phyloP scores from a whole-genome alignment of 2,329 filamentous ascomycete species.

The Botrytis pseudocinerea region DNA sequence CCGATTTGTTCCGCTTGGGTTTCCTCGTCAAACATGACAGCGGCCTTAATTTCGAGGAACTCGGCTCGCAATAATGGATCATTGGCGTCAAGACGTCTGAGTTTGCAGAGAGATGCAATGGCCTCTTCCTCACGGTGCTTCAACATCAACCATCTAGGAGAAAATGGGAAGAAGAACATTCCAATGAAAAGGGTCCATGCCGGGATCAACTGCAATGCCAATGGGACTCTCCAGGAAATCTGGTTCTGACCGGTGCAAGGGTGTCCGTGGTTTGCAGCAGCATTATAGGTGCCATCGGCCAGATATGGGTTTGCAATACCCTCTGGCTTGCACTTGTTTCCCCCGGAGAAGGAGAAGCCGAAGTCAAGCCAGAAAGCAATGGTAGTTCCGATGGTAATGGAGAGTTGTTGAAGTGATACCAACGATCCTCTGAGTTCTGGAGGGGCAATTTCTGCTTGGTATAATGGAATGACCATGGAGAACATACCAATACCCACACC shows the following conservation, averaged over 20 bases:
- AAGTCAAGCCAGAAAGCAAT: slow-evolving; percentile 59
- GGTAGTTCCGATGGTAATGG: slow-evolving; percentile 53
- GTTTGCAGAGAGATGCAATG: slow-evolving; percentile 46
- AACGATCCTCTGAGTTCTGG: slow-evolving; percentile 58
- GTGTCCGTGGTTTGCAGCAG: slow-evolving; percentile 54
- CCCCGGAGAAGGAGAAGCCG: slow-evolving; percentile 52
- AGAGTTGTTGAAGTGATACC: slow-evolving; percentile 61
- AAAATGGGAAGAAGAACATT: slow-evolving; percentile 56
- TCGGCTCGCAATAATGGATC: slow-evolving; percentile 57
- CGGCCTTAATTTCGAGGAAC: slow-evolving; percentile 54
- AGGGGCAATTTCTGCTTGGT: slow-evolving; percentile 60
- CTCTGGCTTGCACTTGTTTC: slow-evolving; percentile 42
- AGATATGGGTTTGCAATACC: slow-evolving; percentile 18
- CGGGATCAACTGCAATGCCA: slow-evolving; percentile 60
- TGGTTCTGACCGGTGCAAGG: slow-evolving; percentile 30
- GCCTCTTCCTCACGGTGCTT: slow-evolving; percentile 49
- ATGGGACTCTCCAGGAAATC: slow-evolving; percentile 60
- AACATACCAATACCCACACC: slow-evolving; percentile 54
- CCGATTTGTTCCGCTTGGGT: slow-evolving; percentile 40
- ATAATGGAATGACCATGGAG: slow-evolving; percentile 54
- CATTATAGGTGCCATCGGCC: slow-evolving; percentile 42
- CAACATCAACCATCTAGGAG: slow-evolving; percentile 50
- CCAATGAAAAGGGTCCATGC: slow-evolving; percentile 59
- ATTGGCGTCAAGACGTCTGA: slow-evolving; percentile 46
- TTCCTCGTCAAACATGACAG: slow-evolving; percentile 57